Evolutionary conservation across 192 early-diverging fungal species (phyloP), one percentile per base, ranked within the genome.

Genomic region (Podila horticola): DNA sequence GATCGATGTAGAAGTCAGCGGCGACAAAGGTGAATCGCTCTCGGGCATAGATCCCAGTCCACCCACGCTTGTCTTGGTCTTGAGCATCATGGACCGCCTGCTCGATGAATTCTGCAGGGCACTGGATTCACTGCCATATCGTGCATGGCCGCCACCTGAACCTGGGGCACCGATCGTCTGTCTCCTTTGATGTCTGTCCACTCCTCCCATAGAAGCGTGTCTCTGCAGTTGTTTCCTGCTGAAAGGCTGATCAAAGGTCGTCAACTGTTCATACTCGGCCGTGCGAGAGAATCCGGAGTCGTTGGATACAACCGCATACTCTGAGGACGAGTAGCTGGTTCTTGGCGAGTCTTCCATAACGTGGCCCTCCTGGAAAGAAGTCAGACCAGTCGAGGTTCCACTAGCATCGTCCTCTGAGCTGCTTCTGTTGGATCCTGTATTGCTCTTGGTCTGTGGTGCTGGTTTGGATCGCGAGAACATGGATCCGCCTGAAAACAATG

Each of bases 351-450:
- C 75, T 17, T 79, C 75, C 1, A 79, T 12, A 24, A 26, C 59
- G 58, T 69, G 66, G 8, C 76, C 76, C 19, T 81, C 76, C 30
- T 81, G 70, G 64, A 81, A 81, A 5, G 76, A 72, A 0, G 70
- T 38, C 28, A 73, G 26, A 10, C 36, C 58, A 4, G 59, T 58
- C 11, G 69, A 72, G 28, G n/a, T 58, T n/a, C 49, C 62, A 20
- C 71, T 73, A 7, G 64, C 38, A 45, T 81, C 76, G 33, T 81
- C 76, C 12, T 81, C 76, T 1, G 70, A 81, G 19, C 76, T 81
- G 50, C 55, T 81, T 41, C 76, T 58, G 49, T 33, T 61, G 15
- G 69, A 79, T 31, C 71, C 60, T 29, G 50, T 55, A 30, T 19
- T 28, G 59, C 59, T 61, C 13, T 33, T 28, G 19, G 30, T 17